These are phyloP conservation scores for Copromyces sp. DNA, from an alignment of 495 filamentous ascomycete genomes.

Conservation along the genomic window DNA sequence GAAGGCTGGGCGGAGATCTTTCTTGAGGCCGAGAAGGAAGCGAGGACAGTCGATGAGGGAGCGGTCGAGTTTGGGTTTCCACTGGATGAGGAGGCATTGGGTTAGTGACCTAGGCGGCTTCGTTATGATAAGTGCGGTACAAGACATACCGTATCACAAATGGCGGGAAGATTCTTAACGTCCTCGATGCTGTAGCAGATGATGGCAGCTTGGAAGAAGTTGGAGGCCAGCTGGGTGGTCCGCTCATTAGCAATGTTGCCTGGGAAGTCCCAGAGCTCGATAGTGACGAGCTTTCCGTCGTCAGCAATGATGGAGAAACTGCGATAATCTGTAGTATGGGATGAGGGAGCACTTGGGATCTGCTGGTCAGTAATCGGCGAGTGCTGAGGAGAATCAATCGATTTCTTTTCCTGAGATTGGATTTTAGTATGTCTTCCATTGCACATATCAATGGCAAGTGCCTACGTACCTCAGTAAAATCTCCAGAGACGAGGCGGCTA, in stretches of 20 bases:
- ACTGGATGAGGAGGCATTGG: conserved; percentile 7
- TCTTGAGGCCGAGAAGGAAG: conserved; percentile 21
- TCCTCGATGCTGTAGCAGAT: conserved; percentile 22
- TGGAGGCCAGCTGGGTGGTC: conserved; percentile 2
- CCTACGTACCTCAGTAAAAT: background rate
- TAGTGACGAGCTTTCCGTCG: conserved; percentile 1
- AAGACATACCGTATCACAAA: conserved; percentile 7
- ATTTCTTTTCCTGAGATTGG: background rate
- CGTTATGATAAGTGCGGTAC: too few species aligned
- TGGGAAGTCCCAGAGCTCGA: conserved; percentile 26
- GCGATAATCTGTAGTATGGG: conserved; percentile 5
- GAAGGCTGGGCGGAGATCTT: conserved; percentile 7
- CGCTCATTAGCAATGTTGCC: conserved; percentile 3
- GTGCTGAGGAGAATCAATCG: background rate
- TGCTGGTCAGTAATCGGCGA: background rate
- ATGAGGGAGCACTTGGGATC: conserved; percentile 5
- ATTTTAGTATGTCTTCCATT: background rate
- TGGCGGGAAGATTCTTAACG: conserved; percentile 1
- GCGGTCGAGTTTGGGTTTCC: conserved; percentile 16
- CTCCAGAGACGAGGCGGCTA: background rate
- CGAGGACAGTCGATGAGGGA: conserved; percentile 13
- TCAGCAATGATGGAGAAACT: conserved; percentile 7
- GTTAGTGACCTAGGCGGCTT: background rate
- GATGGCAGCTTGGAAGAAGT: conserved; percentile 21
- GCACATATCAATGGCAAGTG: background rate